Evolutionary conservation across 176 grass and related monocot genomes (phyloP).

Genomic region (Chrysopogon serrulatus): DNA sequence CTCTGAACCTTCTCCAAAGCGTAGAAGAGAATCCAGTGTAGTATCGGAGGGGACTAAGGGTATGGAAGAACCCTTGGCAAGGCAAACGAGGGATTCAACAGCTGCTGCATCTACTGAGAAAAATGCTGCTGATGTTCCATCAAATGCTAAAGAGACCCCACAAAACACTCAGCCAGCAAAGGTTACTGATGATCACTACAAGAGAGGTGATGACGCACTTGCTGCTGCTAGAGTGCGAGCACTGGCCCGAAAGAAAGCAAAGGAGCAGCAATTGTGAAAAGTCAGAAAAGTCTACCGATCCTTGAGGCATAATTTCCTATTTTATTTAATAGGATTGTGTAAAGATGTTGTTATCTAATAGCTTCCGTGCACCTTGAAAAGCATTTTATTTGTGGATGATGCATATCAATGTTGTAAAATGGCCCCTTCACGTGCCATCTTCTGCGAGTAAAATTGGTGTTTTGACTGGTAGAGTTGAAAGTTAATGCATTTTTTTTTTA

Average conservation of each 20-base stretch:
- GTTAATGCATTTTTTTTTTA: too few species aligned
- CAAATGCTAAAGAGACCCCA: slow-evolving; percentile 20
- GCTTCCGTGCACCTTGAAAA: background rate
- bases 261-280: slow-evolving; percentile 38
- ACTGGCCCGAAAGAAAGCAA: slow-evolving; percentile 76
- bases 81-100: slow-evolving; percentile 6
- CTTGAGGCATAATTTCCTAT: background rate
- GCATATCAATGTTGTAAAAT: background rate
- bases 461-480: background rate
- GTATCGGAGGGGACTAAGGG: slow-evolving; percentile 27
- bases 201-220: slow-evolving; percentile 71
- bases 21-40: slow-evolving; percentile 37
- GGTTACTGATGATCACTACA: slow-evolving; percentile 53
- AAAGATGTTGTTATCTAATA: background rate
- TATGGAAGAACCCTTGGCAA: slow-evolving; percentile 19
- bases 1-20: slow-evolving; percentile 16
- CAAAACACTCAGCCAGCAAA: slow-evolving; percentile 13
- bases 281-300: background rate
- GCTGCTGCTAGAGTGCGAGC: slow-evolving; percentile 69
- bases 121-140: slow-evolving; percentile 6
- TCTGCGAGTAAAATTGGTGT: background rate
- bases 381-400: background rate
- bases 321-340: background rate
- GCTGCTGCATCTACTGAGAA: slow-evolving; percentile 28
- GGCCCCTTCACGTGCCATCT: background rate